Evolutionary conservation across 1,139 yeast species (phyloP), one percentile per base, ranked within the genome.

Genomic region (Candida neerlandica): DNA sequence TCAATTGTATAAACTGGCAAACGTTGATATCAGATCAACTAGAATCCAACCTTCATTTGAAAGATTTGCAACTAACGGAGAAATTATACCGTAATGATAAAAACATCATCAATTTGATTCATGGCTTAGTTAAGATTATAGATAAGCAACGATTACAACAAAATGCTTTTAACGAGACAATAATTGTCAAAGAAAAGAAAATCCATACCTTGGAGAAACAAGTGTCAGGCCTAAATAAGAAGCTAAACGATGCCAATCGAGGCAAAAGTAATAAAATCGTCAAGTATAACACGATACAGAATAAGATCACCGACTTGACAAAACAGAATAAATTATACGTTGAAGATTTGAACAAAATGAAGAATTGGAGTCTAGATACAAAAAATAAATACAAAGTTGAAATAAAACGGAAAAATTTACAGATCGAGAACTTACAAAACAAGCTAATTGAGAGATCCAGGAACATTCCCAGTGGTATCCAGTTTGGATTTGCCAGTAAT

Each of bases 21-120:
- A 65, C 66, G 12, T 57, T 75, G 18, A 51, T 58, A 15, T 41
- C 49, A 10, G 64, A 60, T 21, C 70, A 65, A 51, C n/a, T 55
- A 7, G 46, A 43, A 7, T 50, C 51, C 34, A 53, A 55, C 32
- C 57, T 59, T 4, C 55, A 56, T 9, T 29, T 54, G 23, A 49
- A 57, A 19, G 58, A 60, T 5, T 48, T 68, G 29, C 45, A 49
- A 34, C 45, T 70, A 19, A 68, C 73, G 1, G 73, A 71, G 19
- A 53, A 55, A n/a, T 49, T 75, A 15, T 75, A 66, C 52, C 64
- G 71, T 48, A 77, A 78, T 56, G 81, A 77, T 56, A 72, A 75
- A 54, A 69, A 71, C 46, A 60, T 69, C 26, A 72, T 78, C 29
- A 76, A 77, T 54, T 69, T 74, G 40, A 67, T 78, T 1, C 75